Conservation (phyloP, 305 asterid genomes). For the Petunia hybrid region DNA sequence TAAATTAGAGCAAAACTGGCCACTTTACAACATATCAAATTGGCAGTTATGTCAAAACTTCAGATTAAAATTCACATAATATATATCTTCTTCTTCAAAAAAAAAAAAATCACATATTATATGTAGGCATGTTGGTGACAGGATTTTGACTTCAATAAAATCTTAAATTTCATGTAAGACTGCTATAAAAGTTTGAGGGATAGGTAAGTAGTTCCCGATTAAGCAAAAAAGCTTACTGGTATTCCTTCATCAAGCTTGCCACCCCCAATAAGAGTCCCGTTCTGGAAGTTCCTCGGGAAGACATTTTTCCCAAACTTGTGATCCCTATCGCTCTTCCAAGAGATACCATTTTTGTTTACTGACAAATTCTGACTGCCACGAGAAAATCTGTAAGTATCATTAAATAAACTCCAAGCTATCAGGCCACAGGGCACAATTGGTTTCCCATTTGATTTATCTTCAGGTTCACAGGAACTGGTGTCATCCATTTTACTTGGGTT, state of each 20-base stretch:
- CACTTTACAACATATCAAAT: neutral
- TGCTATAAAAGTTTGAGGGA: neutral
- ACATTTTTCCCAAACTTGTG: conserved; percentile 79
- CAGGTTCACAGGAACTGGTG: conserved; percentile 68
- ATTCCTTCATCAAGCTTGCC: conserved; percentile 47
- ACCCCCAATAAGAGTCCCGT: conserved; percentile 64
- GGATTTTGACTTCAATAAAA: neutral
- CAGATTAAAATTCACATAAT: neutral
- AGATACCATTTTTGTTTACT: conserved; percentile 68
- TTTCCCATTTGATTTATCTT: conserved; percentile 47
- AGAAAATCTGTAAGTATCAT: conserved; percentile 69
- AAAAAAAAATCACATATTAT: no score
- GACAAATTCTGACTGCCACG: conserved; percentile 55
- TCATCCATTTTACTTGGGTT: conserved; percentile 45
- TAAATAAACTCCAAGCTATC: conserved; percentile 90
- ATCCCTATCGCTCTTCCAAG: conserved; percentile 90
- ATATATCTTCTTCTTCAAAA: no score
- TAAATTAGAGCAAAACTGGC: neutral
- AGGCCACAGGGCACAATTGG: conserved; percentile 93
- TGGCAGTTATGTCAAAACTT: neutral
- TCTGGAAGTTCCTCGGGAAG: conserved; percentile 77
- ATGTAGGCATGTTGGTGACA: neutral
- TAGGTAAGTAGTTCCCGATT: neutral
- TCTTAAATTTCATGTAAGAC: neutral
- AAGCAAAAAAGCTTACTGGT: conserved; percentile 62